A percentile compares a stretch with the other conserved stretches of the same genome.
Conservation (phyloP, 139 green algal genomes). For the Limnomonas spitsbergensis region DNA sequence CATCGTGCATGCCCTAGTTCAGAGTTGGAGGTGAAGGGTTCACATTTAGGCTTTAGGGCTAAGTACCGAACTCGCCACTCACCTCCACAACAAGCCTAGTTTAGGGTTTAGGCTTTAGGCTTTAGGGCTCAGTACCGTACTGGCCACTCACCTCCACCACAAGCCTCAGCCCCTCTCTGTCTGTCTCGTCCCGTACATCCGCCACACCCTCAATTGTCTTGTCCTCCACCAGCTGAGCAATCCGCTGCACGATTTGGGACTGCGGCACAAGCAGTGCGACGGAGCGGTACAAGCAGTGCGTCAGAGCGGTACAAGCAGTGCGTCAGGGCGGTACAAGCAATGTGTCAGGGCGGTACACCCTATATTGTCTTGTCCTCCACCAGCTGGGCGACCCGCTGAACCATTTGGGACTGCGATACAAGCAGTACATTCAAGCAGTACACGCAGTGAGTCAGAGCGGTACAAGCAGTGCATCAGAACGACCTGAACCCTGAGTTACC, state of each 20-base stretch:
- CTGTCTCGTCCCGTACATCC: constrained; percentile 92
- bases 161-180: constrained; percentile 82
- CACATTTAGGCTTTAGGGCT: too few species aligned
- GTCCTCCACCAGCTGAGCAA: constrained; percentile 84
- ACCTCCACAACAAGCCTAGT: too few species aligned
- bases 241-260: constrained; percentile 66
- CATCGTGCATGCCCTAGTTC: too few species aligned
- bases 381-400: constrained; percentile 77
- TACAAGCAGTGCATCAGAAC: too few species aligned
- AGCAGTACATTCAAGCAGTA: neutral
- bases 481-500: too few species aligned
- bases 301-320: too few species aligned
- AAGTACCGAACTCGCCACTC: too few species aligned
- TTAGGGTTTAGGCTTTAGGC: too few species aligned
- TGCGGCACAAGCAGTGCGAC: constrained; percentile 23
- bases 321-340: too few species aligned
- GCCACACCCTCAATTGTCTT: constrained; percentile 68
- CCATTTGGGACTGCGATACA: constrained; percentile 62
- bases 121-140: neutral
- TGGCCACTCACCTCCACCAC: constrained; percentile 87
- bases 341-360: constrained; percentile 72
- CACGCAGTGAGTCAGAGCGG: neutral
- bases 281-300: neutral
- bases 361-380: constrained; percentile 71
- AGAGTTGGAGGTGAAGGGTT: too few species aligned